A percentile compares a stretch with the other conserved stretches of the same genome.
phyloP scores from a whole-genome alignment of 176 grass and related monocot species.

The Carex kokanica region DNA sequence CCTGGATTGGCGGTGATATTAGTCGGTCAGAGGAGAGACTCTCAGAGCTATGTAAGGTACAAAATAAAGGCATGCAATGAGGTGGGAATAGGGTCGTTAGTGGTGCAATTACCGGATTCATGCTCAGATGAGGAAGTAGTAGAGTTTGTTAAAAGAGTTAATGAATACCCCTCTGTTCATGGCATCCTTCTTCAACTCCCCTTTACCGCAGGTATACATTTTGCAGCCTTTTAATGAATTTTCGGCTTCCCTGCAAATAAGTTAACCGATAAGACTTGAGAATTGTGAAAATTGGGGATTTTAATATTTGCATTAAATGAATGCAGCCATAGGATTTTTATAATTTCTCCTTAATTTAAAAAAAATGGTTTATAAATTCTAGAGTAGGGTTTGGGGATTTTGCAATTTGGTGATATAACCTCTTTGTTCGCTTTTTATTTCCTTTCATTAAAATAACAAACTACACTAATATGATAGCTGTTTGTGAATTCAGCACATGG shows the following conservation, averaged over 20 bases:
- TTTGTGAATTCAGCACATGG: too few species aligned
- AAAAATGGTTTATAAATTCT: neutral
- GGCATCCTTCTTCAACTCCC: conserved; percentile 87
- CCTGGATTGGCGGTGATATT: conserved; percentile 80
- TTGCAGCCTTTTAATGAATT: neutral
- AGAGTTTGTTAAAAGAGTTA: conserved; percentile 51
- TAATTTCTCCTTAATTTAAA: neutral
- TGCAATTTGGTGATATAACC: too few species aligned
- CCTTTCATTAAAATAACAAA: too few species aligned
- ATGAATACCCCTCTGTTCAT: conserved; percentile 81
- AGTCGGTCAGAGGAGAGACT: conserved; percentile 82
- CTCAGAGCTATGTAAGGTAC: conserved; percentile 65
- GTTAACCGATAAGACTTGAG: neutral
- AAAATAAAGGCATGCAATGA: conserved; percentile 84
- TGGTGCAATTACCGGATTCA: conserved; percentile 55
- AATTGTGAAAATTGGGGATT: neutral
- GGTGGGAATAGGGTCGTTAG: conserved; percentile 83
- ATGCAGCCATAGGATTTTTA: neutral
- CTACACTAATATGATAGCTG: too few species aligned
- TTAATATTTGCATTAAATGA: neutral
- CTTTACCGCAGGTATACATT: conserved; percentile 64
- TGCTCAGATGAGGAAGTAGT: conserved; percentile 69
- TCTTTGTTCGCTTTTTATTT: too few species aligned
- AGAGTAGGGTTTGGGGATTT: too few species aligned
- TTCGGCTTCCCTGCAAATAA: neutral